These are phyloP conservation scores for Beverwykella pulmonaria DNA, from an alignment of 495 filamentous ascomycete genomes.

Conservation along the genomic window DNA sequence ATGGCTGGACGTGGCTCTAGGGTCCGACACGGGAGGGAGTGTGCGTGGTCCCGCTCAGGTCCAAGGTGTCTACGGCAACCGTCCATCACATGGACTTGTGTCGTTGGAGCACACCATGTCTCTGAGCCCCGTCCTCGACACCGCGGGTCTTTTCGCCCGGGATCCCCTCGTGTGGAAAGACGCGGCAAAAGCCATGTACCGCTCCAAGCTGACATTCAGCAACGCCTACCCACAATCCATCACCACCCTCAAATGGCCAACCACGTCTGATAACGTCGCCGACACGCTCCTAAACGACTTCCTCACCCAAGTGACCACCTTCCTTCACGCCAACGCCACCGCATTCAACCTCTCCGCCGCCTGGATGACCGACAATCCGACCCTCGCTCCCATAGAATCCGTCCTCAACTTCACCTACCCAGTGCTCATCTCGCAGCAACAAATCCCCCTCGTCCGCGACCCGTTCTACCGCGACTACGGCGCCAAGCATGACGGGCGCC, in stretches of 20 bases:
- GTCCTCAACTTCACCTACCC: slow-evolving; percentile 43
- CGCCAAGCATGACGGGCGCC: slow-evolving; percentile 43
- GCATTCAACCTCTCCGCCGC: slow-evolving; percentile 36
- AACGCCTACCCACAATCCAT: slow-evolving; percentile 39
- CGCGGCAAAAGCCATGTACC: slow-evolving; percentile 40
- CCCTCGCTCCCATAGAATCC: slow-evolving; percentile 13
- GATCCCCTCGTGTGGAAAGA: slow-evolving; percentile 28
- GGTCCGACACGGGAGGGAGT: slow-evolving; percentile 50
- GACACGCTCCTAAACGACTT: slow-evolving; percentile 41
- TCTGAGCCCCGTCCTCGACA: slow-evolving; percentile 52
- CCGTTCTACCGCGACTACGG: slow-evolving; percentile 49
- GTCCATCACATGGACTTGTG: slow-evolving; percentile 55
- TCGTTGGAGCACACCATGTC: slow-evolving; percentile 51
- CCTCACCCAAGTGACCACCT: slow-evolving; percentile 34
- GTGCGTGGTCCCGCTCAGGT: slow-evolving; percentile 54
- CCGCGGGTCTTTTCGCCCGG: slow-evolving; percentile 48
- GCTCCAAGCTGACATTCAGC: slow-evolving; percentile 39
- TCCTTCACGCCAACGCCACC: slow-evolving; percentile 36
- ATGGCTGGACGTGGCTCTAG: slow-evolving; percentile 46
- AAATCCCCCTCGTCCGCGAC: slow-evolving; percentile 40
- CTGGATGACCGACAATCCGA: slow-evolving; percentile 35
- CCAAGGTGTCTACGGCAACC: slow-evolving; percentile 55
- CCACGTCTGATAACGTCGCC: slow-evolving; percentile 21
- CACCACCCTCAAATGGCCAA: slow-evolving; percentile 35
- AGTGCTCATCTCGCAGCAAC: slow-evolving; percentile 42